Evolutionary conservation across 345 rosid genomes (phyloP), one percentile per base, ranked within the genome.

Genomic region (Gossypium bickii): DNA sequence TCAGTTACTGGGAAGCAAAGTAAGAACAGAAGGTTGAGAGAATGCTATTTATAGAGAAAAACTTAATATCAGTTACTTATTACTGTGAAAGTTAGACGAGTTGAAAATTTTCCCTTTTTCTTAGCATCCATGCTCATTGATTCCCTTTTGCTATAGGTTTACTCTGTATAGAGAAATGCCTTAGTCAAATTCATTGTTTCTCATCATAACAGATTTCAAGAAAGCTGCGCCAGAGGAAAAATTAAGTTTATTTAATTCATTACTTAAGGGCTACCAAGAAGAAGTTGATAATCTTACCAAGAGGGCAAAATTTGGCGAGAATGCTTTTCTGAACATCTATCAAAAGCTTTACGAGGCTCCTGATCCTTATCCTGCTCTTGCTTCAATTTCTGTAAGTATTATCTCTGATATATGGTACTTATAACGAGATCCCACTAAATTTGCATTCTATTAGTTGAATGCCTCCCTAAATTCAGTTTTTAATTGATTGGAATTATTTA

Each of bases 331-430:
- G 59, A 93, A 93, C 82, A 90, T 95, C 75, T 95, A 95, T 84
- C 99, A 95, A 80, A 95, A 95, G 74, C 92, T 95, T 49, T 95
- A 95, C 80, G 98, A 95, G 88, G 99, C 99, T 72, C 99, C 99
- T 27, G 99, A 95, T 85, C 99, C 98, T 72, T 91, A 85, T 85
- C 97, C 92, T 5, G 89, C 98, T 74, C 94, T 95, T 82, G 97
- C 94, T 78, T 91, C 98, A 24, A 88, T 88, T 80, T 85, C 97
- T 80, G 99, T 95, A 85, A 93, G 93, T 73, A 49, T 47, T 27
- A 45, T 25, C 47, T 73, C 1, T 25, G 20, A 29, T 69, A 38
- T 69, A 16, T 69, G 7, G 17, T 49, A 69, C 38, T 27, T 34
- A 27, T 24, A 69, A 27, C 1, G 41, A 51, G 17, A 52, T 69